phyloP scores from a whole-genome alignment of 805 yeast genomes.

The Priceomyces castillae region DNA sequence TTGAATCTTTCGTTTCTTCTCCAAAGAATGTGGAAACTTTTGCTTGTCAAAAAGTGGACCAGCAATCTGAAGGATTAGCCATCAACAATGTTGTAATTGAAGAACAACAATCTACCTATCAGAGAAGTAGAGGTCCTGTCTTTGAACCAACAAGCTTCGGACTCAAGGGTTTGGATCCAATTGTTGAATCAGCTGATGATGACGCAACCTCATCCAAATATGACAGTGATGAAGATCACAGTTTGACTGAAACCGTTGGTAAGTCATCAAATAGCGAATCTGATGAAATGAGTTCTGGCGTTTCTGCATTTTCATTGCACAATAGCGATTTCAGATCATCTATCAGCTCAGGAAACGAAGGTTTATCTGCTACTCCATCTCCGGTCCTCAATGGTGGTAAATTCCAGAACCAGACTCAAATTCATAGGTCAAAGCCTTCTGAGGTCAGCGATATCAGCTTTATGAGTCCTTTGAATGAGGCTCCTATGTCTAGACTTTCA shows the following conservation, averaged over 20 bases:
- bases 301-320: constrained; percentile 38
- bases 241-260: constrained; percentile 12
- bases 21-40: neutral
- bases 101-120: constrained; percentile 9
- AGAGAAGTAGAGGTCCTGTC: constrained; percentile 9
- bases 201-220: constrained; percentile 29
- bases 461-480: constrained; percentile 16
- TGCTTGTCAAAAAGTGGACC: neutral
- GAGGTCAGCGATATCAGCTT: constrained; percentile 15
- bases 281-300: constrained; percentile 26
- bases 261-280: constrained; percentile 15
- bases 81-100: neutral
- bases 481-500: constrained; percentile 1
- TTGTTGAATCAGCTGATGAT: constrained; percentile 32
- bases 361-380: constrained; percentile 11
- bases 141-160: constrained; percentile 27
- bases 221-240: constrained; percentile 24
- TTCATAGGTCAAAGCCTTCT: constrained; percentile 12
- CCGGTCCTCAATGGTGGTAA: constrained; percentile 12
- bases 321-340: constrained; percentile 37
- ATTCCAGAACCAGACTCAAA: constrained; percentile 13
- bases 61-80: neutral
- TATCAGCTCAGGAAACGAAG: constrained; percentile 31
- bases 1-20: neutral
- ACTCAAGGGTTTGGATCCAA: constrained; percentile 36